Percentiles rank a stretch among this genome's conserved stretches.
These are phyloP conservation scores for Phytophthora pinifolia DNA, from an alignment of 352 stramenopile species.

Conservation along the genomic window DNA sequence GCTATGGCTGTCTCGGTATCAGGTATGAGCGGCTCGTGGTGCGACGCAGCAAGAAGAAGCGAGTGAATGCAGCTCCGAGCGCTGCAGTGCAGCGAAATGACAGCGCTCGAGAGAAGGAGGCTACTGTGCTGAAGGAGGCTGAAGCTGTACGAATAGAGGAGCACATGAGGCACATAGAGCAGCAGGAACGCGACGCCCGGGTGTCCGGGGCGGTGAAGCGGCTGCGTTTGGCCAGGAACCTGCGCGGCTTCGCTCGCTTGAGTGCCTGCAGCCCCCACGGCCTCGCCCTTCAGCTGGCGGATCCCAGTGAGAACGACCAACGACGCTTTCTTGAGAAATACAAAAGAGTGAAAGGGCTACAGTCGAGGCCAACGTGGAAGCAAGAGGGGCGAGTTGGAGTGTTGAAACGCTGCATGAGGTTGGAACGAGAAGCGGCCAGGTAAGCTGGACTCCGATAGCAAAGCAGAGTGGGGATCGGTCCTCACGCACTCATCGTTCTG, in stretches of 20 bases:
- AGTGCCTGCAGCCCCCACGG: constrained; percentile 17
- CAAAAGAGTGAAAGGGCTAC: neutral
- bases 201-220: constrained; percentile 10
- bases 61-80: neutral
- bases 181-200: constrained; percentile 15
- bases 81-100: neutral
- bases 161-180: constrained; percentile 2
- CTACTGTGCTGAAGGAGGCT: neutral
- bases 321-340: constrained; percentile 10
- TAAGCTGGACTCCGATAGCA: neutral
- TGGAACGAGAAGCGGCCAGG: constrained; percentile 35
- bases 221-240: constrained; percentile 25
- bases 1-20: neutral
- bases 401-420: constrained; percentile 11
- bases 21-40: constrained; percentile 44
- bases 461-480: neutral
- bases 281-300: constrained; percentile 21
- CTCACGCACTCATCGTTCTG: neutral
- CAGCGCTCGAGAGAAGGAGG: constrained; percentile 1
- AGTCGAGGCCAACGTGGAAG: neutral
- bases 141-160: constrained; percentile 11
- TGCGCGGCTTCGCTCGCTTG: constrained; percentile 21
- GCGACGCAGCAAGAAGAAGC: constrained; percentile 16
- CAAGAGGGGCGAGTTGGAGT: neutral
- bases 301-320: constrained; percentile 7